Conservation (phyloP, 768 basidiomycete species). For the Lactarius indigo region DNA sequence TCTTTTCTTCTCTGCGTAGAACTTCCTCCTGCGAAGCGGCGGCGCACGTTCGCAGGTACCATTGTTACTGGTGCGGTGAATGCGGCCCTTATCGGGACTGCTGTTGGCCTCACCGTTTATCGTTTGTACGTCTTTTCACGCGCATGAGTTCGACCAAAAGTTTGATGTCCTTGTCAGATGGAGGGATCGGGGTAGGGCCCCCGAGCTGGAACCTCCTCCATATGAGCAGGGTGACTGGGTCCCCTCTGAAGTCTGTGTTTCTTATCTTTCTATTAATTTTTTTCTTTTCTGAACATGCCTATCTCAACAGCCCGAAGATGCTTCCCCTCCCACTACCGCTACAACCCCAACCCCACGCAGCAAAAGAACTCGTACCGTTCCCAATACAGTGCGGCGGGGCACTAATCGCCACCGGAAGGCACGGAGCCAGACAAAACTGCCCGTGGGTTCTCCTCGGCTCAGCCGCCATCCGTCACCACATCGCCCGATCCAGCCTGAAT, state of each 20-base stretch:
- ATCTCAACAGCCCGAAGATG: conserved; percentile 1
- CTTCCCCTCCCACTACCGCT: conserved; percentile 32
- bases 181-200: conserved; percentile 68
- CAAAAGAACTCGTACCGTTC: conserved; percentile 36
- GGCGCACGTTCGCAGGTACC: conserved; percentile 75
- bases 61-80: conserved; percentile 81
- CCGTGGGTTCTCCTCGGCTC: conserved; percentile 24
- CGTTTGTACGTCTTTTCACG: conserved; percentile 57
- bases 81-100: conserved; percentile 82
- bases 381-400: conserved; percentile 35
- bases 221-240: conserved; percentile 62
- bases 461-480: conserved; percentile 27
- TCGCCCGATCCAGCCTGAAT: conserved; percentile 38
- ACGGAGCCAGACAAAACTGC: conserved; percentile 27
- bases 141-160: conserved; percentile 7
- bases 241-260: conserved; percentile 11
- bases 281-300: background rate
- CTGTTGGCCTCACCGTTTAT: conserved; percentile 84
- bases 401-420: conserved; percentile 38
- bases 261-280: background rate
- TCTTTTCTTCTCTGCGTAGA: conserved; percentile 48
- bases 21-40: conserved; percentile 70
- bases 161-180: conserved; percentile 46
- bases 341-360: conserved; percentile 39
- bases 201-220: conserved; percentile 46